phyloP scores from a whole-genome alignment of 805 yeast species.

The Sungouiozyma ichnusensis region DNA sequence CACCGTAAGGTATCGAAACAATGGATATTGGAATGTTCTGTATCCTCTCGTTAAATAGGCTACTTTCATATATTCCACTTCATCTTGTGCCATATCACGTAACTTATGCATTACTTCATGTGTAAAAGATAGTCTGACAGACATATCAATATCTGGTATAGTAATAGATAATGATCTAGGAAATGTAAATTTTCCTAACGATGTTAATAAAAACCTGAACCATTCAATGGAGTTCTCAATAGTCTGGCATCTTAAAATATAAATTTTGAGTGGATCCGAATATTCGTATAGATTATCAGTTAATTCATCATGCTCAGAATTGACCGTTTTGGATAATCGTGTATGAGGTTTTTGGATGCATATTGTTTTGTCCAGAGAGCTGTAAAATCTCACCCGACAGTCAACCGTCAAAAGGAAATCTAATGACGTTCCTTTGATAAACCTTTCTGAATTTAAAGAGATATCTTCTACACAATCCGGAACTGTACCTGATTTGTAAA shows the following conservation, averaged over 20 bases:
- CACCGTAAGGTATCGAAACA: constrained; percentile 16
- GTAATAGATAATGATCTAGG: constrained; percentile 35
- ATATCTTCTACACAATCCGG: constrained; percentile 6
- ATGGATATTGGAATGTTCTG: constrained; percentile 15
- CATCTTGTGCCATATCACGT: constrained; percentile 6
- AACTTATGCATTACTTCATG: constrained; percentile 6
- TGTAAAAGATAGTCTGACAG: constrained; percentile 20
- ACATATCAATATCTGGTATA: constrained; percentile 32
- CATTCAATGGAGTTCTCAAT: constrained; percentile 48
- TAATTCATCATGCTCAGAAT: not conserved
- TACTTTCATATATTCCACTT: constrained; percentile 9
- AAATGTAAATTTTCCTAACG: constrained; percentile 36
- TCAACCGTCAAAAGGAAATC: constrained; percentile 25
- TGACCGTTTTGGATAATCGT: constrained; percentile 2
- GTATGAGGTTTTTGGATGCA: constrained; percentile 15
- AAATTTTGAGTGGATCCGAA: constrained; percentile 27
- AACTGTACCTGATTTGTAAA: constrained; percentile 40
- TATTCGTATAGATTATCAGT: constrained; percentile 6
- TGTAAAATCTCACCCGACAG: constrained; percentile 45
- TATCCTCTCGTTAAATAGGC: constrained; percentile 14
- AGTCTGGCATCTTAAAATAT: constrained; percentile 47
- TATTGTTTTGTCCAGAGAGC: constrained; percentile 60
- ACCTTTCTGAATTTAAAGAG: not conserved
- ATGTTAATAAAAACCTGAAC: constrained; percentile 46
- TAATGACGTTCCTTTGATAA: constrained; percentile 11